phyloP scores from a whole-genome alignment of 176 grass and related monocot genomes.

The Dendrocalamus sinicus region DNA sequence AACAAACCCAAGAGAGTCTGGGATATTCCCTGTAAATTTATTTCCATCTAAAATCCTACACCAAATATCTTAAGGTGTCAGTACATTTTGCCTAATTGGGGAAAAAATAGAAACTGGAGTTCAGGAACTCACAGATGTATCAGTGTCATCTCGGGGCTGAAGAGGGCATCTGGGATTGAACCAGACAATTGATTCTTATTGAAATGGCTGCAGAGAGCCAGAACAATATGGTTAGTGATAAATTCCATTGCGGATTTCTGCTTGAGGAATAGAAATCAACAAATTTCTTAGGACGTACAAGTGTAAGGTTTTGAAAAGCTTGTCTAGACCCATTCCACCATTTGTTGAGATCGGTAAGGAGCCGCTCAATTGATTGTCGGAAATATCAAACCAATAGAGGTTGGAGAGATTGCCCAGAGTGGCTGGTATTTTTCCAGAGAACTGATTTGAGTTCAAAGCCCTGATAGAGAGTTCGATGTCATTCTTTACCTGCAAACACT shows the following conservation, averaged over 20 bases:
- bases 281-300: conserved; percentile 66
- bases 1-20: conserved; percentile 73
- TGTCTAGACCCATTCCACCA: conserved; percentile 67
- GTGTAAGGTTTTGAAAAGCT: conserved; percentile 73
- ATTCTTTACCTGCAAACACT: neutral
- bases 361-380: conserved; percentile 80
- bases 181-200: conserved; percentile 88
- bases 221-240: conserved; percentile 11
- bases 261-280: conserved; percentile 16
- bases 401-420: conserved; percentile 83
- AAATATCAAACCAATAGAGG: conserved; percentile 86
- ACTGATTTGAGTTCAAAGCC: conserved; percentile 82
- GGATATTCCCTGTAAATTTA: conserved; percentile 68
- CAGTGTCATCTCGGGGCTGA: conserved; percentile 75
- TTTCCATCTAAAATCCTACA: conserved; percentile 92
- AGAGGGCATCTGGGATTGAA: conserved; percentile 78
- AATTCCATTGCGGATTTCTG: neutral
- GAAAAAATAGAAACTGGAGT: neutral
- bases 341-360: conserved; percentile 69
- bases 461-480: conserved; percentile 53
- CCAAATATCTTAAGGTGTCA: conserved; percentile 17
- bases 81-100: neutral
- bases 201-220: conserved; percentile 74
- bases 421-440: conserved; percentile 78
- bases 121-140: conserved; percentile 81